Evolutionary conservation across 2,329 filamentous ascomycete species (phyloP), one percentile per base, ranked within the genome.

Genomic region (Ascochyta clinopodiicola): DNA sequence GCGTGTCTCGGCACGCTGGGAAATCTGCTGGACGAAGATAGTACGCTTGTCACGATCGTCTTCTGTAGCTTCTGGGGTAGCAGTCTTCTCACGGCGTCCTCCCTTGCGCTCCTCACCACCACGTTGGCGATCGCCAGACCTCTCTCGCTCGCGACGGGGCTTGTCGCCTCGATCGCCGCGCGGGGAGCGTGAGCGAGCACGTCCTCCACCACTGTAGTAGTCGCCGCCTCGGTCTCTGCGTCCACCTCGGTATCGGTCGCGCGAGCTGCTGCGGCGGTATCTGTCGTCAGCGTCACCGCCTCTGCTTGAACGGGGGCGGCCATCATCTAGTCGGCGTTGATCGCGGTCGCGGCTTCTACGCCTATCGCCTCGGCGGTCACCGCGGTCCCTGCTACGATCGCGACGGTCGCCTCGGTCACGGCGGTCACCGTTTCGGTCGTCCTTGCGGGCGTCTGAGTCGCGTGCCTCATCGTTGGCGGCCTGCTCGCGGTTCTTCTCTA

Each of bases 21-120:
- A 95, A 73, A 99, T 89, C 79, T 99, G 95, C 81, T 99, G 95
- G 51, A 99, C 95, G 75, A 99, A 99, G 56, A 99, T 92, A 55
- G 96, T 99, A 70, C 95, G 90, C 68, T 92, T 89, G 80, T 99
- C 95, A 72, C 94, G 90, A 79, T 99, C 95, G 78, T 98, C 95
- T 76, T 97, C 93, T 69, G 90, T 96, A 57, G 90, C 86, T 72
- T 90, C 87, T 25, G 92, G 89, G 48, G 89, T 87, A 29, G 78
- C 78, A 25, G 81, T 82, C 59, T 76, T 76, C 47, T 68, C 73
- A 36, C 66, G 66, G 54, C 76, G 76, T 44, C 63, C 70, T 44
- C 42, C 46, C 75, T 60, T 57, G 38, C 73, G 69, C 44, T 85
- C 73, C 21, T 59, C 63, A 61, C 74, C 69, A 52, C 60, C 78